Conservation (phyloP, 768 basidiomycete species). For the Naganishia vishniacii region DNA sequence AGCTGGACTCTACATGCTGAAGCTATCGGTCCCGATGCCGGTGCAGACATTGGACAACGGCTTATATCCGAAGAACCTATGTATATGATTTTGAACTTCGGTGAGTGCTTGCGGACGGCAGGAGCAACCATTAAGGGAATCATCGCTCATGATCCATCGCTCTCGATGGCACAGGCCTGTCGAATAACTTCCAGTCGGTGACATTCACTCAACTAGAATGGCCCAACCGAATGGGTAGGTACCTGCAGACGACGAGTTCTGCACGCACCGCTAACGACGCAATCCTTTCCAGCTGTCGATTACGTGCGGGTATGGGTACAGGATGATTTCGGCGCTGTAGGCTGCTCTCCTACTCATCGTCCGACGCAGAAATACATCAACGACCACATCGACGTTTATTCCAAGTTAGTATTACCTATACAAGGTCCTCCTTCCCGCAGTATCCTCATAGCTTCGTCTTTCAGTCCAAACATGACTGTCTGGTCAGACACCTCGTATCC, state of each 20-base stretch:
- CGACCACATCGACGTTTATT: slow-evolving; percentile 10
- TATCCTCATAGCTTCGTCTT: not conserved
- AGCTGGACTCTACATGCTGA: slow-evolving; percentile 56
- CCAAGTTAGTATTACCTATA: not conserved
- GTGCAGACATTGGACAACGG: slow-evolving; percentile 61
- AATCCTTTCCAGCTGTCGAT: not conserved
- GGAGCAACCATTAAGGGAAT: not conserved
- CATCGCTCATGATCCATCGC: not conserved
- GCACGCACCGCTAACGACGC: not conserved
- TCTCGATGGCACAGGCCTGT: slow-evolving; percentile 22
- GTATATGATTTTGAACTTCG: slow-evolving; percentile 77
- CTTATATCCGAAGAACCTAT: slow-evolving; percentile 78
- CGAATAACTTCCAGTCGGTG: slow-evolving; percentile 37
- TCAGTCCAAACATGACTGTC: slow-evolving; percentile 13
- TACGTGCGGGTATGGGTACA: slow-evolving; percentile 10
- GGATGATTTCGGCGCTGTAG: slow-evolving; percentile 2
- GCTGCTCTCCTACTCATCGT: slow-evolving; percentile 11
- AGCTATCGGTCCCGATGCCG: slow-evolving; percentile 61
- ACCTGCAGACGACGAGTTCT: too few species aligned
- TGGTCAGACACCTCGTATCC: slow-evolving; percentile 15
- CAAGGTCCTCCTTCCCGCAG: not conserved
- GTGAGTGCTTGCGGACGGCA: slow-evolving; percentile 57
- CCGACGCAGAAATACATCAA: slow-evolving; percentile 17
- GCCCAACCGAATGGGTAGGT: slow-evolving; percentile 11
- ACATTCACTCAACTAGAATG: slow-evolving; percentile 32